Conservation (phyloP, 495 filamentous ascomycete genomes). For the Neurospora cerealis region DNA sequence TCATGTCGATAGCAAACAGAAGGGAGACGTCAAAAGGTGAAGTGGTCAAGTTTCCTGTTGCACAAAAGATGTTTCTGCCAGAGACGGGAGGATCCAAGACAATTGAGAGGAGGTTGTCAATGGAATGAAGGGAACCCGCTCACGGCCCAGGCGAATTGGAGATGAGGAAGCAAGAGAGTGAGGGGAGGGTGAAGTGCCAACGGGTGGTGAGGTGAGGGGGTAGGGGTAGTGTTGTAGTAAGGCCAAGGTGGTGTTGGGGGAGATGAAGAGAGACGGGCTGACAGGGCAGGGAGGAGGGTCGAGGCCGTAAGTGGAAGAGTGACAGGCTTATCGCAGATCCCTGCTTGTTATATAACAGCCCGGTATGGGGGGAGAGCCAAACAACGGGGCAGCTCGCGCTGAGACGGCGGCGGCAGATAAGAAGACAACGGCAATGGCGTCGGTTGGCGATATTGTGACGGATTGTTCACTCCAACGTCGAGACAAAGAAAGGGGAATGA, state of each 20-base stretch:
- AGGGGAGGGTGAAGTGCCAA: not conserved
- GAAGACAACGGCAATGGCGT: conserved; percentile 14
- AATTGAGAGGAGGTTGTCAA: not conserved
- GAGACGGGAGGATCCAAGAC: not conserved
- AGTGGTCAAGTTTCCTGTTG: not conserved
- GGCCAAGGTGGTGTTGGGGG: not conserved
- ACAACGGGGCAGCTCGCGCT: not conserved
- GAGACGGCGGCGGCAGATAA: conserved; percentile 8
- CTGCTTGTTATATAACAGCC: conserved; percentile 26
- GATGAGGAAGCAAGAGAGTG: not conserved
- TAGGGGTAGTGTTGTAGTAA: conserved; percentile 4
- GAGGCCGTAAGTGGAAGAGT: conserved; percentile 16
- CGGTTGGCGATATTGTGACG: conserved; percentile 1
- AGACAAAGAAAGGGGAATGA: conserved; percentile 1
- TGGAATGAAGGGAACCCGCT: not conserved
- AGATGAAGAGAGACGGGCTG: conserved; percentile 2
- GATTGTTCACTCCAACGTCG: not conserved
- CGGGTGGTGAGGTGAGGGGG: not conserved
- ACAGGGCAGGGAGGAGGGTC: conserved; percentile 1
- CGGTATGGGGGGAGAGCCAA: not conserved
- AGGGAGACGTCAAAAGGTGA: not conserved
- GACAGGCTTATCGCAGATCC: conserved; percentile 34
- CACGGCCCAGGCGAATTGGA: not conserved
- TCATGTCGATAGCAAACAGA: not conserved
- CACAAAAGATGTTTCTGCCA: not conserved